A percentile compares a stretch with the other conserved stretches of the same genome.
Evolutionary conservation across 2,329 filamentous ascomycete species (phyloP).

Genomic region (Xylariaceae sp.): DNA sequence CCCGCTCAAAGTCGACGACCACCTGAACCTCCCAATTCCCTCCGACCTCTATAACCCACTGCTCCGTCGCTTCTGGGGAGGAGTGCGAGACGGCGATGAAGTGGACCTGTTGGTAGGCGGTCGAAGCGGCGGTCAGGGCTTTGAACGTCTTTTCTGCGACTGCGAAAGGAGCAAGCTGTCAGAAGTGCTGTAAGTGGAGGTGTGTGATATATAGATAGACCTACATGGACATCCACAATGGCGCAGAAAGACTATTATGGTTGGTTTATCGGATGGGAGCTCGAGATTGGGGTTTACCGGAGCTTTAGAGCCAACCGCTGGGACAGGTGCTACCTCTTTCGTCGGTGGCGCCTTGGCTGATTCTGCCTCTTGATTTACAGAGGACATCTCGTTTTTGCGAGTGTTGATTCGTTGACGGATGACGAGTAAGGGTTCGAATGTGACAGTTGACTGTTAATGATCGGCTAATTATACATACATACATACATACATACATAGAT

Average conservation of each 20-base stretch:
- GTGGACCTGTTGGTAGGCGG: conserved; percentile 50
- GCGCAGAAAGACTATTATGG: conserved; percentile 67
- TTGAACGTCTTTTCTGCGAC: conserved; percentile 71
- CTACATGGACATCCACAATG: conserved; percentile 77
- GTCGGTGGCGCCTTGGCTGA: conserved; percentile 45
- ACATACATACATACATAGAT: no score
- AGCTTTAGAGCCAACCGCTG: conserved; percentile 57
- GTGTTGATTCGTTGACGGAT: no score
- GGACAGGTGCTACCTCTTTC: conserved; percentile 50
- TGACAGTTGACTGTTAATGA: no score
- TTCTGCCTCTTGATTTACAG: conserved; percentile 43
- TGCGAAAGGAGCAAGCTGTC: conserved; percentile 34
- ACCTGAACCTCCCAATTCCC: conserved; percentile 61
- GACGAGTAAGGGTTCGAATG: no score
- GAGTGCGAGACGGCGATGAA: conserved; percentile 68
- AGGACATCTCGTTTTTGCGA: conserved; percentile 20
- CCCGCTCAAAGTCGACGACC: conserved; percentile 61
- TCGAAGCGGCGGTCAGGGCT: conserved; percentile 54
- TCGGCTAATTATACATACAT: no score
- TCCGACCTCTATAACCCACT: conserved; percentile 59
- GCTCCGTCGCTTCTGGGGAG: conserved; percentile 53
- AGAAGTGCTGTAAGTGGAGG: neutral
- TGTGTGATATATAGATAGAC: conserved; percentile 28
- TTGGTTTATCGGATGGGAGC: conserved; percentile 58
- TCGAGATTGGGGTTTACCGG: conserved; percentile 56